A percentile compares a stretch with the other conserved stretches of the same genome.
Evolutionary conservation across 2,329 filamentous ascomycete genomes (phyloP).

Genomic region (Monosporascus sp.): DNA sequence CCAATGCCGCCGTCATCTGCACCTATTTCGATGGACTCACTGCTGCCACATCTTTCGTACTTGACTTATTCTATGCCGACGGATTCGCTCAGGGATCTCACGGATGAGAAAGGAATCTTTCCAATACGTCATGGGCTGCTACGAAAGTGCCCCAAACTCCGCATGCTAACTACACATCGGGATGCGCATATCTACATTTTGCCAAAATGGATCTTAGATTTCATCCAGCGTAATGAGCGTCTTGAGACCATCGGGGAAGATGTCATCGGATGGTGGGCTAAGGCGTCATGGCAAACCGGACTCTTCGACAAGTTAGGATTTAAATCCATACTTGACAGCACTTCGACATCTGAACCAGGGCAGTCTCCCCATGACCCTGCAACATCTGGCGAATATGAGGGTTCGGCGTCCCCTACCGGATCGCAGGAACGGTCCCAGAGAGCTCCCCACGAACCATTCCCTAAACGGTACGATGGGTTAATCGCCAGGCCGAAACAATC

Average conservation of each 20-base stretch:
- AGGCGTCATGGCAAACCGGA: constrained; percentile 83
- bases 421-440: constrained; percentile 14
- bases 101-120: constrained; percentile 67
- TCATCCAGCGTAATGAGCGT: constrained; percentile 71
- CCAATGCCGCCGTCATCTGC: constrained; percentile 55
- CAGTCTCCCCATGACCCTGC: constrained; percentile 18
- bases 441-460: constrained; percentile 12
- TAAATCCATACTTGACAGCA: constrained; percentile 54
- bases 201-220: constrained; percentile 83
- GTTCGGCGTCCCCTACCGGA: constrained; percentile 10
- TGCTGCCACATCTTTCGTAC: constrained; percentile 66
- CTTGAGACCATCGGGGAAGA: constrained; percentile 90
- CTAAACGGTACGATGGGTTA: constrained; percentile 17
- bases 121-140: constrained; percentile 73
- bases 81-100: constrained; percentile 79
- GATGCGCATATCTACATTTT: constrained; percentile 96
- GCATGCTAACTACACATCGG: constrained; percentile 76
- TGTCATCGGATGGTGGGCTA: constrained; percentile 91
- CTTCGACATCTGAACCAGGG: constrained; percentile 34
- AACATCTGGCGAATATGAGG: constrained; percentile 8
- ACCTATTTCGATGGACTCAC: constrained; percentile 55
- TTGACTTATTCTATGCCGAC: constrained; percentile 84
- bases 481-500: constrained; percentile 19
- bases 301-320: constrained; percentile 73
- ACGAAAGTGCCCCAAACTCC: constrained; percentile 66